Evolutionary conservation across 2,329 filamentous ascomycete species (phyloP).

Genomic region (Thermomyces lanuginosus): DNA sequence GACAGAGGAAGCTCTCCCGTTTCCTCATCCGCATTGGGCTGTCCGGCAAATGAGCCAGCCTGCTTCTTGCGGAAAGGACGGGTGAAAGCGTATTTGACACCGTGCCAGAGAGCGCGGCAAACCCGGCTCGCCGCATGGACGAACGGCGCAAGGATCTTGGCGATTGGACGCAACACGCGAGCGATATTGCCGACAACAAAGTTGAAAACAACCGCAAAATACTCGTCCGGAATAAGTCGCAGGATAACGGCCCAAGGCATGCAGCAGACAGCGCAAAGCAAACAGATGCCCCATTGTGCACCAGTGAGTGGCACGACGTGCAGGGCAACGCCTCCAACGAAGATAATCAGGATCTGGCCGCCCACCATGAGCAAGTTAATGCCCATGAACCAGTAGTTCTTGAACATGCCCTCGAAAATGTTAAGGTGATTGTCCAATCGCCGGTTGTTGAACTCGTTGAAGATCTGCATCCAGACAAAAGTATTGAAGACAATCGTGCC

Average conservation of each 20-base stretch:
- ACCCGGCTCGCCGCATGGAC: too few relatives aligned
- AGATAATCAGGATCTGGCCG: constrained; percentile 79
- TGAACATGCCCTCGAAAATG: constrained; percentile 73
- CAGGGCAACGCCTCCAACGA: constrained; percentile 69
- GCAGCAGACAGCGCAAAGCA: constrained; percentile 69
- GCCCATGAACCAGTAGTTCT: constrained; percentile 75
- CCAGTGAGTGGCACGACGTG: constrained; percentile 52
- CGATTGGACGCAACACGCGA: constrained; percentile 31
- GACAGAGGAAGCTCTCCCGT: too few relatives aligned
- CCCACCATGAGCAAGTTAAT: constrained; percentile 81
- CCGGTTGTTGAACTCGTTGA: constrained; percentile 95
- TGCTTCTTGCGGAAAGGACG: constrained; percentile 8
- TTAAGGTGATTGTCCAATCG: constrained; percentile 91
- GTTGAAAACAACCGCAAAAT: constrained; percentile 27
- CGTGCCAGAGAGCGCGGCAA: too few relatives aligned
- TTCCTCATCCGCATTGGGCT: too few relatives aligned
- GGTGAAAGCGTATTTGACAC: too few relatives aligned
- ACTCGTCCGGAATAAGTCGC: constrained; percentile 63
- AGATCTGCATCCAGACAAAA: constrained; percentile 99
- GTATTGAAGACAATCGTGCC: constrained; percentile 88
- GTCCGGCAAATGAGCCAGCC: too few relatives aligned
- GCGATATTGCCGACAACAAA: constrained; percentile 40
- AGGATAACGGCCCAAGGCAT: constrained; percentile 69
- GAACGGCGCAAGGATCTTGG: too few relatives aligned
- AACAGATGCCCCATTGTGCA: constrained; percentile 74